Evolutionary conservation across 2,329 filamentous ascomycete genomes (phyloP), one percentile per base, ranked within the genome.

Genomic region (Gnomoniopsis sp.): DNA sequence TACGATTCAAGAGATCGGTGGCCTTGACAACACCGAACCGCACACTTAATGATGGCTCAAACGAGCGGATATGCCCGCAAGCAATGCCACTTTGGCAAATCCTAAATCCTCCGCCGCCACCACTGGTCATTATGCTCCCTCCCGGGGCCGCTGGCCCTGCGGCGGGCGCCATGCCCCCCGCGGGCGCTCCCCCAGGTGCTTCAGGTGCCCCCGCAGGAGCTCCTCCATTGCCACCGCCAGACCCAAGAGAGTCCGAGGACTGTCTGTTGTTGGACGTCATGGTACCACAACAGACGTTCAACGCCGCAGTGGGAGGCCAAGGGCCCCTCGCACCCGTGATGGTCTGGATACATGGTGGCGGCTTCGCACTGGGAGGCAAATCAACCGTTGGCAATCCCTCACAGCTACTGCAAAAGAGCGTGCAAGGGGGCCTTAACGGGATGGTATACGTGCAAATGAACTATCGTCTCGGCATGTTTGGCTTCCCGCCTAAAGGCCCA

Each of bases 251-350:
- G 49, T 36, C 36, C 17, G 77, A 80, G 62, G 78, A 81, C 63
- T 81, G 79, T 58, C 71, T 81, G 1, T 80, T 79, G 62, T 71
- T 81, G 10, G 78, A 81, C 63, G 63, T 81, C 11, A 75, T 75
- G 46, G 77, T 79, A 1, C 49, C 49, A 8, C 26, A 23, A 21
- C 2, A 8, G 6, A 8, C 38, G 12, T 52, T 41, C 38, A 38
- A 38, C 8, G n/a, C 15, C 12, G n/a, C 49, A 22, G 14, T 6
- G 38, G 38, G 38, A 15, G 34, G 33, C 23, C 3, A 11, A 10
- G 21, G 34, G 8, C 78, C 78, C 7, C 71, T 68, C 6, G 73
- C 73, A 57, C 77, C 79, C 1, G 77, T 81, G 2, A 66, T 76
- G 7, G 72, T 77, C 7, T 80, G 71, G 70, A 67, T 80, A 26